These are phyloP conservation scores for Cylindrotheca closterium DNA, from an alignment of 108 stramenopile genomes.

Conservation along the genomic window DNA sequence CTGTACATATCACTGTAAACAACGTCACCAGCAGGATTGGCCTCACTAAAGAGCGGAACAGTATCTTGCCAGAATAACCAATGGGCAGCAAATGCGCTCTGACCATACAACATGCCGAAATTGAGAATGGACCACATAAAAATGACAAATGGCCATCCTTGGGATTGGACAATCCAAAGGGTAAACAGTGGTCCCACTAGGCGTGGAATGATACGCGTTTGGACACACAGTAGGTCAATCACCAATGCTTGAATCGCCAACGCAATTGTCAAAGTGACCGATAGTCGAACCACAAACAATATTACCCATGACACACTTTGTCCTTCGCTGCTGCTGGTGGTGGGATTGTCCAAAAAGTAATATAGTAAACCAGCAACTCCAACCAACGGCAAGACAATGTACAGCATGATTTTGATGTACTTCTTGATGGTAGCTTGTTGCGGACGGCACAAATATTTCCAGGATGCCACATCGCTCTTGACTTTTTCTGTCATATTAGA, in stretches of 20 bases:
- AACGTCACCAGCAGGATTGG: slow-evolving; percentile 11
- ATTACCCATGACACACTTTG: slow-evolving; percentile 46
- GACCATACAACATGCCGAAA: slow-evolving; percentile 28
- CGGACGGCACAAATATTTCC: too few relatives aligned
- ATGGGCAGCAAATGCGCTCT: slow-evolving; percentile 18
- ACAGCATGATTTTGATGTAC: not conserved
- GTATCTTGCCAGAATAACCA: slow-evolving; percentile 32
- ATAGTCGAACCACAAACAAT: slow-evolving; percentile 39
- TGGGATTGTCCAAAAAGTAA: slow-evolving; percentile 34
- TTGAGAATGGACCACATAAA: slow-evolving; percentile 31
- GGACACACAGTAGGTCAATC: slow-evolving; percentile 41
- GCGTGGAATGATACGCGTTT: slow-evolving; percentile 16
- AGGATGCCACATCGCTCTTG: too few relatives aligned
- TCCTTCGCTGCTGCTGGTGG: not conserved
- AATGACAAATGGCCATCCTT: slow-evolving; percentile 50
- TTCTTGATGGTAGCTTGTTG: too few relatives aligned
- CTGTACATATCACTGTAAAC: slow-evolving; percentile 7
- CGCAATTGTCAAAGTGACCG: slow-evolving; percentile 30
- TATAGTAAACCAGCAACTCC: slow-evolving; percentile 22
- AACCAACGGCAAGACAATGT: not conserved
- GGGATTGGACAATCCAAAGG: slow-evolving; percentile 36
- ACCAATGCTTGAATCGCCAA: slow-evolving; percentile 21
- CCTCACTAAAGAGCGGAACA: slow-evolving; percentile 10
- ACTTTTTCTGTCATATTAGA: too few relatives aligned
- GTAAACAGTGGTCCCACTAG: slow-evolving; percentile 32